Evolutionary conservation across 371 early-diverging fungal species (phyloP).

Genomic region (Apophysomyces trapeziformis): DNA sequence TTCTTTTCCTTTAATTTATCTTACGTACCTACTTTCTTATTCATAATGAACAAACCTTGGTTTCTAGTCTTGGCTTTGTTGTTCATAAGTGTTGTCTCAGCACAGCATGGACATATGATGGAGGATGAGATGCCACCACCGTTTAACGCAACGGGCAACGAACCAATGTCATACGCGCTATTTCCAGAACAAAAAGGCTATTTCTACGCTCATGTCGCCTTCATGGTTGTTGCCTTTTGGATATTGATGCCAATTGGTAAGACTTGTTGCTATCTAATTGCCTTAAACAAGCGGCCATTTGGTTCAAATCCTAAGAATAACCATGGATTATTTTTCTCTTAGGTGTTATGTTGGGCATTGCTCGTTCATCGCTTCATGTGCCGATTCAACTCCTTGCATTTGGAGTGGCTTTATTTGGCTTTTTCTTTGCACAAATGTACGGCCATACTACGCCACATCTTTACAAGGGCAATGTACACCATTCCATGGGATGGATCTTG

Average conservation of each 20-base stretch:
- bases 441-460: constrained; percentile 53
- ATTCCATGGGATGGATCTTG: constrained; percentile 50
- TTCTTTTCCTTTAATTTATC: constrained; percentile 10
- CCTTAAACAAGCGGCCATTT: neutral
- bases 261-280: neutral
- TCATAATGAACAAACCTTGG: constrained; percentile 15
- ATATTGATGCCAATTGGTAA: constrained; percentile 56
- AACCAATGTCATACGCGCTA: constrained; percentile 56
- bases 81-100: constrained; percentile 18
- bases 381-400: constrained; percentile 46
- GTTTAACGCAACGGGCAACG: constrained; percentile 52
- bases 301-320: neutral
- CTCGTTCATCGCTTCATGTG: constrained; percentile 50
- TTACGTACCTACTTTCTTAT: neutral
- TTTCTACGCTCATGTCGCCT: constrained; percentile 44
- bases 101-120: constrained; percentile 38
- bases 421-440: constrained; percentile 51
- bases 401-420: constrained; percentile 42
- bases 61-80: constrained; percentile 12
- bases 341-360: constrained; percentile 58
- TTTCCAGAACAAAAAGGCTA: constrained; percentile 45
- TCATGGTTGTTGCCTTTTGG: constrained; percentile 56
- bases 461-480: constrained; percentile 50
- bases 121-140: constrained; percentile 37
- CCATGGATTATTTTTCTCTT: neutral